These are phyloP conservation scores for Thelephora terrestris DNA, from an alignment of 1,284 basidiomycete genomes.

Conservation along the genomic window DNA sequence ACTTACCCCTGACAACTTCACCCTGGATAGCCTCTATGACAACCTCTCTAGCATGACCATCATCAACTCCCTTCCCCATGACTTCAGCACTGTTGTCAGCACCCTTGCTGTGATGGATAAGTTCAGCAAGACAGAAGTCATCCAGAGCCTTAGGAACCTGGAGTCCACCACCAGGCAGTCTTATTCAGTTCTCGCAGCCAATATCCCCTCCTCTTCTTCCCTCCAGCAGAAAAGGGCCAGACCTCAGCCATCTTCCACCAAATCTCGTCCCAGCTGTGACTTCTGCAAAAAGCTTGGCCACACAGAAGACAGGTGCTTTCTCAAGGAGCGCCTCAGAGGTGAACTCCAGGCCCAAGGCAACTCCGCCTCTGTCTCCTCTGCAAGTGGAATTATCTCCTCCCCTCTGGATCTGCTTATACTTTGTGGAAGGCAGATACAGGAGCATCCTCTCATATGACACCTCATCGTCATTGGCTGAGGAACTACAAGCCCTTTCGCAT, in stretches of 20 bases:
- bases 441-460: slow-evolving; percentile 28
- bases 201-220: background rate
- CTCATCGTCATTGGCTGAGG: slow-evolving; percentile 23
- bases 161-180: slow-evolving; percentile 4
- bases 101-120: slow-evolving; percentile 11
- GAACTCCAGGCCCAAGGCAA: too few species aligned
- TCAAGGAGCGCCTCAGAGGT: background rate
- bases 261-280: slow-evolving; percentile 11
- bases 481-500: slow-evolving; percentile 16
- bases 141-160: background rate
- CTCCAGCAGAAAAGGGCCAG: too few species aligned
- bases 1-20: slow-evolving; percentile 9
- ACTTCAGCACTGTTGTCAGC: slow-evolving; percentile 12
- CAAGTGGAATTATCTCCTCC: slow-evolving; percentile 4
- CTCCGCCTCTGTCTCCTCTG: slow-evolving; percentile 2
- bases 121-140: background rate
- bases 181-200: slow-evolving; percentile 5
- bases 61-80: slow-evolving; percentile 12
- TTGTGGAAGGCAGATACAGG: slow-evolving; percentile 26
- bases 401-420: slow-evolving; percentile 7
- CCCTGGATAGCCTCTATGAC: slow-evolving; percentile 11
- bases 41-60: slow-evolving; percentile 16
- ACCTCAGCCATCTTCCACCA: slow-evolving; percentile 6
- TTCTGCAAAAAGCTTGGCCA: too few species aligned
- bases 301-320: too few species aligned